phyloP scores from a whole-genome alignment of 257 asterid species.

The Paraleonurus japonicus region DNA sequence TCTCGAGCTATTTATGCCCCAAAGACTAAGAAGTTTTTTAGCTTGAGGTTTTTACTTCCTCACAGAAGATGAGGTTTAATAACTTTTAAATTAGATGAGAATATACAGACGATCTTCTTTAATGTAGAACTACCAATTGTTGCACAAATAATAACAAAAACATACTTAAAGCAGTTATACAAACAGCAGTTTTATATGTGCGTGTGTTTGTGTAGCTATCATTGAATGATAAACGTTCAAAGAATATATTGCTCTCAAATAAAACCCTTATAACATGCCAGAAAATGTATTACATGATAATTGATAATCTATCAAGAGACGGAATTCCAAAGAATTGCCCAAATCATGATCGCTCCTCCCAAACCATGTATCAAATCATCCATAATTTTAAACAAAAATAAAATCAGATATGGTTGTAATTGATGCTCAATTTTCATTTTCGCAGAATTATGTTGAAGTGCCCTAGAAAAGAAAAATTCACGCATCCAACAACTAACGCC shows the following conservation, averaged over 20 bases:
- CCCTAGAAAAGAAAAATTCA: slow-evolving; percentile 4
- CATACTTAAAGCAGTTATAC: neutral
- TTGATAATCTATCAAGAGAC: neutral
- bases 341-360: neutral
- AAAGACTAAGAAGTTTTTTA: neutral
- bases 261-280: neutral
- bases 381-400: too few species aligned
- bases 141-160: neutral
- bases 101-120: neutral
- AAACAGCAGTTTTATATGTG: neutral
- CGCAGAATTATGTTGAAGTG: neutral
- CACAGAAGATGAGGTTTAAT: neutral
- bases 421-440: neutral
- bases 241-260: neutral
- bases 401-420: neutral
- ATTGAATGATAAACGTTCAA: neutral
- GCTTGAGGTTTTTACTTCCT: neutral
- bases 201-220: neutral
- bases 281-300: neutral
- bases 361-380: neutral
- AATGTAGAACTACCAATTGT: neutral
- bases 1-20: neutral
- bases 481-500: slow-evolving; percentile 1
- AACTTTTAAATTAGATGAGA: neutral
- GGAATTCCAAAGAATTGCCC: neutral